These are phyloP conservation scores for Phytopythium ostracodes DNA, from an alignment of 352 stramenopile genomes.

Conservation along the genomic window DNA sequence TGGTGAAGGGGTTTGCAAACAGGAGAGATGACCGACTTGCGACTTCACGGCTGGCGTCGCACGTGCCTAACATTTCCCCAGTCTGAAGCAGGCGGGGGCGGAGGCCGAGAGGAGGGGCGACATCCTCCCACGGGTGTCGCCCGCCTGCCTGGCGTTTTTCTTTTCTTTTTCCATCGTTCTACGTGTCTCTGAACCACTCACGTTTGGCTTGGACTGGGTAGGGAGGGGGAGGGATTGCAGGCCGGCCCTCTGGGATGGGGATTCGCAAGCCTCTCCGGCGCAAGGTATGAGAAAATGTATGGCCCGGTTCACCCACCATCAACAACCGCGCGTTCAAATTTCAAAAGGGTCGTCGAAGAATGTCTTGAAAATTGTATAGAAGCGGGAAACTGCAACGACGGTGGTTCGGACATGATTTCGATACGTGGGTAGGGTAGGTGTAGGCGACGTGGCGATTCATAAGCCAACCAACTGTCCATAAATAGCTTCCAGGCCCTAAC, in stretches of 20 bases:
- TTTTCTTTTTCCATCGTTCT: constrained; percentile 19
- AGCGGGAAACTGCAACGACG: constrained; percentile 7
- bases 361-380: constrained; percentile 31
- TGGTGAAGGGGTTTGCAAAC: constrained; percentile 31
- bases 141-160: constrained; percentile 1
- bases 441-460: neutral
- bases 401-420: neutral
- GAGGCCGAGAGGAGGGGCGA: constrained; percentile 19
- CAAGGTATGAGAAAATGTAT: constrained; percentile 26
- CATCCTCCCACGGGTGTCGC: constrained; percentile 9
- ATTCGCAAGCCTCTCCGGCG: constrained; percentile 1
- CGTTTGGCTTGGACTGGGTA: neutral
- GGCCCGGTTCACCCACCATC: constrained; percentile 7
- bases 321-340: constrained; percentile 22
- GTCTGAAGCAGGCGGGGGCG: constrained; percentile 5
- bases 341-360: constrained; percentile 22
- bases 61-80: neutral
- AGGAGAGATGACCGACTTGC: constrained; percentile 23
- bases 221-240: too few species aligned
- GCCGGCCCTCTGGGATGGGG: neutral
- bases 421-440: neutral
- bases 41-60: neutral
- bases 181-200: constrained; percentile 33
- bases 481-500: neutral
- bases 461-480: neutral